Evolutionary conservation across 164 flowering plant species (phyloP).

Genomic region (Buxus sempervirens): DNA sequence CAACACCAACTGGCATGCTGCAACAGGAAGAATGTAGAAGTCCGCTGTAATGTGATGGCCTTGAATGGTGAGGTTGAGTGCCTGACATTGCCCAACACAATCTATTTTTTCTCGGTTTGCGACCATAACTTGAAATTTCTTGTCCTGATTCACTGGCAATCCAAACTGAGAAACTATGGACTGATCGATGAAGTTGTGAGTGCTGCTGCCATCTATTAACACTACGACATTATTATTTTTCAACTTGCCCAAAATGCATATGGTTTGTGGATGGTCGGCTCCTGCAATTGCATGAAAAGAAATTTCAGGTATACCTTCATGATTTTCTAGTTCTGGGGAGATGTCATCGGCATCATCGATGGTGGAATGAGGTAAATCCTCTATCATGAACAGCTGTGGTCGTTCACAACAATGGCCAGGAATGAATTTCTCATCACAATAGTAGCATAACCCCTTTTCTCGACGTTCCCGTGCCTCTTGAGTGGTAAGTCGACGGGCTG

Average conservation of each 20-base stretch:
- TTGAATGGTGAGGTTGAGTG: conserved; percentile 6
- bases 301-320: conserved; percentile 9
- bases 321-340: not conserved
- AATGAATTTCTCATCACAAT: conserved; percentile 12
- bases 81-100: conserved; percentile 5
- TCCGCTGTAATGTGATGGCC: not conserved
- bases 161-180: not conserved
- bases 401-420: conserved; percentile 9
- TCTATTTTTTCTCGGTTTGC: conserved; percentile 14
- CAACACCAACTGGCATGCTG: conserved; percentile 19
- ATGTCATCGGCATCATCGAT: not conserved
- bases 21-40: conserved; percentile 11
- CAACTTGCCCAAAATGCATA: conserved; percentile 4
- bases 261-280: not conserved
- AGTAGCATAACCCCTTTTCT: conserved; percentile 13
- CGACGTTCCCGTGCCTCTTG: conserved; percentile 11
- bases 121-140: conserved; percentile 9
- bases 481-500: conserved; percentile 4
- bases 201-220: conserved; percentile 19
- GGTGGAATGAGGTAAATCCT: not conserved
- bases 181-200: conserved; percentile 24
- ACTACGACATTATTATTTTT: conserved; percentile 9
- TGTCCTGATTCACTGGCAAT: conserved; percentile 3
- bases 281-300: conserved; percentile 17
- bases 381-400: conserved; percentile 8